These are phyloP conservation scores for Craterostigma plantagineum DNA, from an alignment of 257 asterid genomes.

Conservation along the genomic window DNA sequence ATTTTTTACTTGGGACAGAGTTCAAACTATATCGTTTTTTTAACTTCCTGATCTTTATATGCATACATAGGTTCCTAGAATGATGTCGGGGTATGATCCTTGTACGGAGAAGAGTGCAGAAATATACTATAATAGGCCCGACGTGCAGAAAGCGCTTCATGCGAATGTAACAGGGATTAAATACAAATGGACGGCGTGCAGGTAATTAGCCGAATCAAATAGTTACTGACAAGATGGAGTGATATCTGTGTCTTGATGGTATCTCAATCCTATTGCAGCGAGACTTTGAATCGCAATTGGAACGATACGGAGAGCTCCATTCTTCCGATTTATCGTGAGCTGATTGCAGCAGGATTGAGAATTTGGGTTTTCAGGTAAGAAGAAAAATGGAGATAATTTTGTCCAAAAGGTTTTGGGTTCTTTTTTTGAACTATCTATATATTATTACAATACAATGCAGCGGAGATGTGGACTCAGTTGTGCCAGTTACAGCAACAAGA, in stretches of 20 bases:
- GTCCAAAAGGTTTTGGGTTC: no score
- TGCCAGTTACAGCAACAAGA: slow-evolving; percentile 67
- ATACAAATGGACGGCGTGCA: slow-evolving; percentile 96
- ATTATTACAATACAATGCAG: slow-evolving; percentile 17
- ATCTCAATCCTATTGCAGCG: slow-evolving; percentile 21
- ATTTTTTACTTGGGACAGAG: no score
- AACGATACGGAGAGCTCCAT: slow-evolving; percentile 73
- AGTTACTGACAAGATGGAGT: no score
- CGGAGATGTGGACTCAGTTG: slow-evolving; percentile 65
- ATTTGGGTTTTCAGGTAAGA: slow-evolving; percentile 97
- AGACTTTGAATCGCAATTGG: slow-evolving; percentile 80
- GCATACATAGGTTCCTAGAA: slow-evolving; percentile 16
- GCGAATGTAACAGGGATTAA: slow-evolving; percentile 65
- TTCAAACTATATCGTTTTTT: no score
- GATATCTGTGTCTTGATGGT: no score
- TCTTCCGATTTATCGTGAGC: slow-evolving; percentile 57
- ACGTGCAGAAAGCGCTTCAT: slow-evolving; percentile 82
- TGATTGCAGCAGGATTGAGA: slow-evolving; percentile 71
- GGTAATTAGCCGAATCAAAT: no score
- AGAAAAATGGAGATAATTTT: no score
- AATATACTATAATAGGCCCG: slow-evolving; percentile 61
- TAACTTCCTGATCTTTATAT: background rate
- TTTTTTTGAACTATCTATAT: no score
- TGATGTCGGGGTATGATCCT: slow-evolving; percentile 72
- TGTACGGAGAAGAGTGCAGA: slow-evolving; percentile 88